Evolutionary conservation across 352 stramenopile genomes (phyloP).

Genomic region (Pythium aquatile): DNA sequence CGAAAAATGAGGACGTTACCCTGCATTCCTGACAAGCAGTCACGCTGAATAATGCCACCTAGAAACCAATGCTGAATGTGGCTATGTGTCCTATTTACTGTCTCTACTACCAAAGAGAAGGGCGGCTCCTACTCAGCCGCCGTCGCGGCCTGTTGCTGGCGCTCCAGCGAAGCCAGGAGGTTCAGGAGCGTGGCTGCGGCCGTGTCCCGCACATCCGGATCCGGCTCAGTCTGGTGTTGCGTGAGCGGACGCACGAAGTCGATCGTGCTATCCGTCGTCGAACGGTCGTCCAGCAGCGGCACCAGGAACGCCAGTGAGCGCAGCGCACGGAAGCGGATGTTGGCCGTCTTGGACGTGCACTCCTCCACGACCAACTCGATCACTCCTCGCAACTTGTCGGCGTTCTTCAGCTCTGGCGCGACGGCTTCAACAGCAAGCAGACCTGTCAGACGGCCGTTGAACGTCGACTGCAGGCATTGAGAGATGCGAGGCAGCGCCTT

Average conservation of each 20-base stretch:
- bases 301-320: slow-evolving; percentile 66
- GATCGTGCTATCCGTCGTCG: slow-evolving; percentile 64
- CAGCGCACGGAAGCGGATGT: slow-evolving; percentile 78
- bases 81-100: slow-evolving; percentile 7
- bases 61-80: slow-evolving; percentile 3
- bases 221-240: slow-evolving; percentile 55
- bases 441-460: slow-evolving; percentile 68
- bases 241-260: slow-evolving; percentile 72
- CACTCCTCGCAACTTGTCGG: slow-evolving; percentile 69
- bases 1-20: background rate
- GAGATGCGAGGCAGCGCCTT: slow-evolving; percentile 66
- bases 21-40: background rate
- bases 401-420: slow-evolving; percentile 52
- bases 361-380: slow-evolving; percentile 68
- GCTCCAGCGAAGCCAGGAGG: slow-evolving; percentile 40
- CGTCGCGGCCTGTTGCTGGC: background rate
- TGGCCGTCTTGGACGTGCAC: slow-evolving; percentile 76
- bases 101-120: slow-evolving; percentile 5
- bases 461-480: slow-evolving; percentile 67
- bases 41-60: background rate
- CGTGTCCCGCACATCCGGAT: slow-evolving; percentile 75
- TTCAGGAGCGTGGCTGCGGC: slow-evolving; percentile 51
- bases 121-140: background rate
- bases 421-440: slow-evolving; percentile 68
- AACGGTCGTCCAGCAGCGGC: slow-evolving; percentile 62